Evolutionary conservation across 140 eudicot species (phyloP).

Genomic region (Stevia rebaudiana): DNA sequence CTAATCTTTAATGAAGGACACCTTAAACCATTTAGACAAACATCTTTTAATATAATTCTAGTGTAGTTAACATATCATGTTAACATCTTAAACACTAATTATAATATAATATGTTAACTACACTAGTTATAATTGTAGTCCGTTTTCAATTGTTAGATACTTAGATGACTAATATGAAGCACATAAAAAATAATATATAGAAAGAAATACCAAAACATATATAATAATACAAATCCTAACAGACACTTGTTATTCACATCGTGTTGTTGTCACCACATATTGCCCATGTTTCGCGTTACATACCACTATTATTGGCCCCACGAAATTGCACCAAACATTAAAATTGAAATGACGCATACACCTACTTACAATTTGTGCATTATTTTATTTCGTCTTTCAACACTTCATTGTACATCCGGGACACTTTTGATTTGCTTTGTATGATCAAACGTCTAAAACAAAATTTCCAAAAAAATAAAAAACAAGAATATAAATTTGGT

Average conservation of each 20-base stretch:
- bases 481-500: conserved; percentile 13
- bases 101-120: too few species aligned
- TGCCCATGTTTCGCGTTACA: conserved; percentile 4
- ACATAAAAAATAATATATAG: background rate
- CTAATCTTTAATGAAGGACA: too few species aligned
- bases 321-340: background rate
- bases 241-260: background rate
- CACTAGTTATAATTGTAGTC: too few species aligned
- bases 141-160: too few species aligned
- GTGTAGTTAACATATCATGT: too few species aligned
- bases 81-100: too few species aligned
- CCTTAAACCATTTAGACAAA: too few species aligned
- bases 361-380: conserved; percentile 32
- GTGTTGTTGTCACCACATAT: background rate
- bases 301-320: conserved; percentile 3
- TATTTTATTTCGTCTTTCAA: conserved; percentile 32
- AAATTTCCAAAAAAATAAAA: conserved; percentile 21
- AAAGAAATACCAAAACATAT: background rate
- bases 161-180: too few species aligned
- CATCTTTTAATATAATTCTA: too few species aligned
- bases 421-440: conserved; percentile 8
- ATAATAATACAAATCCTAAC: background rate
- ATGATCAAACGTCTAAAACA: conserved; percentile 24
- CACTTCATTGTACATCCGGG: conserved; percentile 35
- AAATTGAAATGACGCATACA: conserved; percentile 11